A percentile compares a stretch with the other conserved stretches of the same genome.
Conservation (phyloP, 495 filamentous ascomycete species). For the Cercophora newfieldiana region DNA sequence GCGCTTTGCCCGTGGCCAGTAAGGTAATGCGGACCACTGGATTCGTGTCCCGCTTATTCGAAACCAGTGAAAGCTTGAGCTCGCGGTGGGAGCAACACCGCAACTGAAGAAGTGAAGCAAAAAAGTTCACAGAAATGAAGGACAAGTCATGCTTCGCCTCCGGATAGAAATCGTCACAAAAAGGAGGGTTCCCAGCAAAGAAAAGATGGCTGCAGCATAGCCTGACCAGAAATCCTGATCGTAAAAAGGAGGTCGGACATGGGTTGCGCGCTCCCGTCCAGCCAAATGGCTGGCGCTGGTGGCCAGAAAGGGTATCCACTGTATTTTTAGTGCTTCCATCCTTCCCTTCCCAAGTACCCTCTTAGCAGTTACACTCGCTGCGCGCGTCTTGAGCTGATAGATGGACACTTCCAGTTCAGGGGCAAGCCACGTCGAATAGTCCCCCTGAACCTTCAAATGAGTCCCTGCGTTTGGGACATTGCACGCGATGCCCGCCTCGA, state of each 20-base stretch:
- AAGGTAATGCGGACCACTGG: background rate
- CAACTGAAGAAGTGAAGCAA: background rate
- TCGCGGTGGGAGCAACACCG: background rate
- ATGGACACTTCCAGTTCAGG: background rate
- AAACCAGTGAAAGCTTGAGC: background rate
- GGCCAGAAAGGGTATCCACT: conserved; percentile 12
- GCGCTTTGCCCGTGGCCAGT: background rate
- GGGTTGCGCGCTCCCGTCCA: conserved; percentile 11
- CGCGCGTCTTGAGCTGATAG: background rate
- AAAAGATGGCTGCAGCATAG: background rate
- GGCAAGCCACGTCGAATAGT: conserved; percentile 3
- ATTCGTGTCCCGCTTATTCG: background rate
- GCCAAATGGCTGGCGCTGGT: background rate
- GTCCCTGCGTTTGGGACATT: background rate
- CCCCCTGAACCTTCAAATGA: conserved; percentile 6
- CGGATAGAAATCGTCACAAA: conserved; percentile 9
- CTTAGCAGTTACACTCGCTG: background rate
- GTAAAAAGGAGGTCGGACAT: conserved; percentile 12
- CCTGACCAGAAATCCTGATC: background rate
- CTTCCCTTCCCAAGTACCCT: background rate
- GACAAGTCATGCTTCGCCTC: conserved; percentile 10
- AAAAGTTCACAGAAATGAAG: background rate
- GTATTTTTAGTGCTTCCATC: conserved; percentile 7
- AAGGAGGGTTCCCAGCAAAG: background rate
- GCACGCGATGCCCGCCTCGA: background rate